Evolutionary conservation across 805 yeast genomes (phyloP).

Genomic region (Komagataella pastoris): DNA sequence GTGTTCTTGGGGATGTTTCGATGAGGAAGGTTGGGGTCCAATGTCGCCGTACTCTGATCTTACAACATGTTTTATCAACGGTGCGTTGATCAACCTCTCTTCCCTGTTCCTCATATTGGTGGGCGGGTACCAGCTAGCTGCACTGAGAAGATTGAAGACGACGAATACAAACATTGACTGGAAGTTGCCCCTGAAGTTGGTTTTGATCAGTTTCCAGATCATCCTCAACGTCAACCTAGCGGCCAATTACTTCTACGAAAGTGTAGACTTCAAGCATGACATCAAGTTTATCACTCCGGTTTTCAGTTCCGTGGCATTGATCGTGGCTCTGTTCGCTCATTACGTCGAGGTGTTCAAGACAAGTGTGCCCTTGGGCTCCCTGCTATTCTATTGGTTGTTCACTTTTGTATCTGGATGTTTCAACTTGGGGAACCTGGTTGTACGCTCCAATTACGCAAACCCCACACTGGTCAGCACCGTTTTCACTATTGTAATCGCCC

Average conservation of each 20-base stretch:
- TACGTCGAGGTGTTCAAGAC: constrained; percentile 62
- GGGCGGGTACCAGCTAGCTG: constrained; percentile 21
- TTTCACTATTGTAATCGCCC: constrained; percentile 22
- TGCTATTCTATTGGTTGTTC: constrained; percentile 69
- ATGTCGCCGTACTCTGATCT: constrained; percentile 27
- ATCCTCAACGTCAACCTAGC: constrained; percentile 17
- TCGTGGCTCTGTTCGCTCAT: constrained; percentile 43
- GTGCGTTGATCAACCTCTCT: constrained; percentile 21
- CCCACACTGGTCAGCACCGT: constrained; percentile 14
- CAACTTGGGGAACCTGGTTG: constrained; percentile 25
- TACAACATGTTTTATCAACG: constrained; percentile 38
- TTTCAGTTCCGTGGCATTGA: constrained; percentile 25
- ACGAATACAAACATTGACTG: constrained; percentile 18
- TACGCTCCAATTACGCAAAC: constrained; percentile 19
- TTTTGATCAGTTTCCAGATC: constrained; percentile 24
- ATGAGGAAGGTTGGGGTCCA: constrained; percentile 30
- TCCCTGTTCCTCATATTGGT: constrained; percentile 23
- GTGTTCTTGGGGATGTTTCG: constrained; percentile 19
- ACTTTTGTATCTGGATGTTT: constrained; percentile 32
- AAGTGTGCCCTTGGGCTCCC: constrained; percentile 48
- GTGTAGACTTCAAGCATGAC: constrained; percentile 15
- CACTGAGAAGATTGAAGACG: constrained; percentile 19
- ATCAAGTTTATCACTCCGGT: constrained; percentile 14
- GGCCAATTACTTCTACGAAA: constrained; percentile 7
- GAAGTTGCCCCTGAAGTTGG: constrained; percentile 28